Base-by-base conservation (phyloP, 2,329 filamentous ascomycete genomes). In the Scedosporium boydii region DNA sequence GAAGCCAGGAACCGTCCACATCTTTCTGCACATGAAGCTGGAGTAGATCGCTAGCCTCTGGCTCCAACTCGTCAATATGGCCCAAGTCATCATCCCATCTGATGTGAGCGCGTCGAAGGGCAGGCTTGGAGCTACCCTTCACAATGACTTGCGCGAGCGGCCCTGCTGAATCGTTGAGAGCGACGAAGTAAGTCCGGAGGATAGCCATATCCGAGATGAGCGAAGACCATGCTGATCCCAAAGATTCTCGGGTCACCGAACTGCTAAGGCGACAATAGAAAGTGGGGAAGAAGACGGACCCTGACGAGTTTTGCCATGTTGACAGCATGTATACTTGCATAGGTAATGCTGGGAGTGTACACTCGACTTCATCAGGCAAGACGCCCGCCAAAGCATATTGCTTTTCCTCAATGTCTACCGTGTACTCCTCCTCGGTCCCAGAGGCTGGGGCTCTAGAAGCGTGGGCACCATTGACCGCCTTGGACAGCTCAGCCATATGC, bases 301-400 rank as follows among this genome's bases (percentile, higher is more conserved):
- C 89, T 1, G 76, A 69, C 0, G 87, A 85, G 53, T 84, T 86
- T 65, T 89, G 82, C 90, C 91, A 96, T 53, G 85, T 81, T 16
- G 84, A 86, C 27, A 97, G 77, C 86, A 95, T 91, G 72, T 95
- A 93, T 0, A 84, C 75, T 70, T 97, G 92, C 68, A 91, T 90
- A 2, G 91, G 81, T 3, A 90, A 85, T 2, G 87, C 86, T 1
- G 91, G 91, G 1, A 93, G 71, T 0, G 89, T 66, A 0, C 69
- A 69, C 63, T 89, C 82, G 12, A 90, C 73, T 3, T 81, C 71
- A 0, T 76, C 66, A 1, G 68, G 21, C 0, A 74, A 63, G 29
- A 57, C 42, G 9, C 23, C 21, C 16, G 42, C 21, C n/a, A 26
- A 14, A 4, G 41, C 14, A 41, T 44, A 59, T 16, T 56, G 16